These are phyloP conservation scores for Malassezia obtusa DNA, from an alignment of 1,284 basidiomycete species.

Conservation along the genomic window DNA sequence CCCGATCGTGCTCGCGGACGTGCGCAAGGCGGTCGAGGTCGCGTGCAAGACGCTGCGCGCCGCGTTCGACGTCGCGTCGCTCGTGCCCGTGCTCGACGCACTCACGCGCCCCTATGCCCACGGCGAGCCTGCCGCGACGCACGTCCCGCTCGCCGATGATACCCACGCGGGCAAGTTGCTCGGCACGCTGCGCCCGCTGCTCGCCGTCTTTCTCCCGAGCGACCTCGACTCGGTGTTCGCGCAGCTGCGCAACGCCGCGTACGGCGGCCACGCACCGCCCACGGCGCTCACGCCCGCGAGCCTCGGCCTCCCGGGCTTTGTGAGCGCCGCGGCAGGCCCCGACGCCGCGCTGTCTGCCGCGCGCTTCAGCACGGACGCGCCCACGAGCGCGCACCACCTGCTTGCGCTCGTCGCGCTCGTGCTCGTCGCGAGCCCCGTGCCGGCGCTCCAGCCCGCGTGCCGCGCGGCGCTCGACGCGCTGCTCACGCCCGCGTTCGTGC, in stretches of 20 bases:
- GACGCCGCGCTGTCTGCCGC: neutral
- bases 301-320: neutral
- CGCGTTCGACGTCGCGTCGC: constrained; percentile 3
- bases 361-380: constrained; percentile 4
- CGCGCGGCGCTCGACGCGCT: neutral
- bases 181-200: constrained; percentile 27
- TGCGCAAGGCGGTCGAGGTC: constrained; percentile 36
- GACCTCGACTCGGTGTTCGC: constrained; percentile 21
- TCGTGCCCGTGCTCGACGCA: constrained; percentile 2
- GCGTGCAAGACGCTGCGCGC: constrained; percentile 21
- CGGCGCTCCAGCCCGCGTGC: constrained; percentile 63
- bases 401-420: neutral
- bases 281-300: neutral
- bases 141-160: constrained; percentile 9
- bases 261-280: constrained; percentile 2
- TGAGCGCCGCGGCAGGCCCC: neutral
- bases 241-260: constrained; percentile 7
- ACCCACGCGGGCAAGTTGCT: constrained; percentile 26
- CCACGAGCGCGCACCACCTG: constrained; percentile 6
- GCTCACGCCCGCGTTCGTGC: constrained; percentile 2
- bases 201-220: constrained; percentile 26
- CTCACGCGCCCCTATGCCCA: neutral
- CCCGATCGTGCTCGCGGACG: constrained; percentile 29
- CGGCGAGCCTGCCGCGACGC: neutral
- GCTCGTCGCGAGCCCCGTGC: constrained; percentile 50